phyloP scores from a whole-genome alignment of 306 rosid species.

The Prunus mume region DNA sequence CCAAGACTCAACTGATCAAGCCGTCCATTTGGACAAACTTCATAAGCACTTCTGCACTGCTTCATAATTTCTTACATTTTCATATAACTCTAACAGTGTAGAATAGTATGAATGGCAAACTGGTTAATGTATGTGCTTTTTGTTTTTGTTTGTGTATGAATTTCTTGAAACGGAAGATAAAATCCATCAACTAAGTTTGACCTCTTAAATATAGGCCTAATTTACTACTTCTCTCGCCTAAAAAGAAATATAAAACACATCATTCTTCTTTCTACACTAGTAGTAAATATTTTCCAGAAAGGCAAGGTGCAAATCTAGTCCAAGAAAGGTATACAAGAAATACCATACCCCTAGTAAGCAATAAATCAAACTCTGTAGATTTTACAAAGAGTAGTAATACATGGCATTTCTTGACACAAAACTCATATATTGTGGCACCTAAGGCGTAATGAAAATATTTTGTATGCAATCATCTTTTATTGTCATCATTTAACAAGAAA shows the following conservation, averaged over 20 bases:
- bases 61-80: not conserved
- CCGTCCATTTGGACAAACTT: not conserved
- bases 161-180: not conserved
- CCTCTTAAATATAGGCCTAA: not conserved
- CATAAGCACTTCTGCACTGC: not conserved
- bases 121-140: not conserved
- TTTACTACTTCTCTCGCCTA: not conserved
- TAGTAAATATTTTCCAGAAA: not conserved
- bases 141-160: not conserved
- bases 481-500: conserved; percentile 20
- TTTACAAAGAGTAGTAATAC: not conserved
- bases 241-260: not conserved
- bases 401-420: not conserved
- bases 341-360: not conserved
- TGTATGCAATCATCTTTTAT: conserved; percentile 15
- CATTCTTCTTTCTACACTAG: not conserved
- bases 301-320: not conserved
- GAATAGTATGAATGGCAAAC: not conserved
- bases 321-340: not conserved
- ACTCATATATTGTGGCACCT: not conserved
- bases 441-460: not conserved
- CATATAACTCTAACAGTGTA: not conserved
- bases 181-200: not conserved
- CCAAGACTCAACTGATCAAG: not conserved
- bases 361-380: not conserved